phyloP scores from a whole-genome alignment of 225 moss, liverwort and hornwort species.

The Sphagnum tenellum region DNA sequence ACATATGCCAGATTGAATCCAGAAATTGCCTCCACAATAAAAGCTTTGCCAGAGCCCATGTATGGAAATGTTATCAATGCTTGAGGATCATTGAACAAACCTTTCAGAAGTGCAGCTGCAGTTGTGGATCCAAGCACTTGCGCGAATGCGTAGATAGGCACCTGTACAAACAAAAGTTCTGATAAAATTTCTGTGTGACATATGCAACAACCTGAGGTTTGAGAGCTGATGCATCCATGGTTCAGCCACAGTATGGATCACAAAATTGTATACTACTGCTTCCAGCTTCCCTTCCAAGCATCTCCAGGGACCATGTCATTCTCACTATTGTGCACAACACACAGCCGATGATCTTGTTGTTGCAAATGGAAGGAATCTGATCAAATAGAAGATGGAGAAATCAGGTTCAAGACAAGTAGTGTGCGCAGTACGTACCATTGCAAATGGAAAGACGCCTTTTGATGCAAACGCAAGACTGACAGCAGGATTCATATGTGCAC shows the following conservation, averaged over 20 bases:
- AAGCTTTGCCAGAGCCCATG: conserved; percentile 15
- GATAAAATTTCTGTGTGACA: too few species aligned
- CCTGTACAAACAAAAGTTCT: conserved; percentile 10
- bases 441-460: conserved; percentile 24
- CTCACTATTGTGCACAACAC: too few species aligned
- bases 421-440: conserved; percentile 15
- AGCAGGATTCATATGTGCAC: conserved; percentile 44
- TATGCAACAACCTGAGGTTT: too few species aligned
- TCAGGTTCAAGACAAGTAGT: too few species aligned
- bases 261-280: too few species aligned
- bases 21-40: conserved; percentile 30
- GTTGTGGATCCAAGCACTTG: conserved; percentile 34
- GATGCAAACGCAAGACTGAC: conserved; percentile 48
- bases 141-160: conserved; percentile 30
- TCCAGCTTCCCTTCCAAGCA: too few species aligned
- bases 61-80: conserved; percentile 27
- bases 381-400: too few species aligned
- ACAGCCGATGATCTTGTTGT: too few species aligned
- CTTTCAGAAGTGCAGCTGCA: conserved; percentile 29
- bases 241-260: too few species aligned
- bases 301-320: too few species aligned
- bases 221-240: too few species aligned
- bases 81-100: conserved; percentile 19
- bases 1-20: conserved; percentile 51
- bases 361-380: too few species aligned